Evolutionary conservation across 371 early-diverging fungal genomes (phyloP).

Genomic region (Fennellomyces sp.): DNA sequence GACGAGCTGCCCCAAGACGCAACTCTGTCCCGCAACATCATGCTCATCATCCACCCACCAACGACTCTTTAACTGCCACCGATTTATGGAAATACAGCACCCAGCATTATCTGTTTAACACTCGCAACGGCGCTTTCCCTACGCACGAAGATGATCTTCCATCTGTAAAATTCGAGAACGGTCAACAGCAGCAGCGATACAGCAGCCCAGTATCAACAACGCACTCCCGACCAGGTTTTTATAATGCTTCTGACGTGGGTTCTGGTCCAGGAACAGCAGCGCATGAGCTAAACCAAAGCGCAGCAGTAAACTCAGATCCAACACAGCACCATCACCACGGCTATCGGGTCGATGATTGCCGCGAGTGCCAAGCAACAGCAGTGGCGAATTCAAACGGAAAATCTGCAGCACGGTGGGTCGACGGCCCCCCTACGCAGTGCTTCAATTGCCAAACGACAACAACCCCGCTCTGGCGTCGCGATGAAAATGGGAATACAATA

Average conservation of each 20-base stretch:
- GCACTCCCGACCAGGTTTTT: neutral
- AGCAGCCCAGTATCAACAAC: neutral
- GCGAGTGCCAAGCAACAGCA: neutral
- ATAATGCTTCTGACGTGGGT: neutral
- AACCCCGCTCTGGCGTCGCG: conserved; percentile 77
- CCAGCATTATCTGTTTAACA: neutral
- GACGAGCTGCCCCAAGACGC: neutral
- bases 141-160: neutral
- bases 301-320: neutral
- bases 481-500: conserved; percentile 55
- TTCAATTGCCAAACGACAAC: conserved; percentile 62
- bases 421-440: conserved; percentile 7
- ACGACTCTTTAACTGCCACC: neutral
- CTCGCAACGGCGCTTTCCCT: neutral
- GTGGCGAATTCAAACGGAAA: neutral
- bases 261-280: neutral
- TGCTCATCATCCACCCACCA: neutral
- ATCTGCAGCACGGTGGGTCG: neutral
- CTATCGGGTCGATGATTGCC: neutral
- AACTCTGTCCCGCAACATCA: neutral
- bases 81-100: conserved; percentile 1
- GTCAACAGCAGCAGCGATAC: neutral
- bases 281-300: neutral
- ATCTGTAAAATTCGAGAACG: neutral
- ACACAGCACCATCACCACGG: neutral